Evolutionary conservation across 2,329 filamentous ascomycete species (phyloP).

Genomic region (Exserohilum rostratum): DNA sequence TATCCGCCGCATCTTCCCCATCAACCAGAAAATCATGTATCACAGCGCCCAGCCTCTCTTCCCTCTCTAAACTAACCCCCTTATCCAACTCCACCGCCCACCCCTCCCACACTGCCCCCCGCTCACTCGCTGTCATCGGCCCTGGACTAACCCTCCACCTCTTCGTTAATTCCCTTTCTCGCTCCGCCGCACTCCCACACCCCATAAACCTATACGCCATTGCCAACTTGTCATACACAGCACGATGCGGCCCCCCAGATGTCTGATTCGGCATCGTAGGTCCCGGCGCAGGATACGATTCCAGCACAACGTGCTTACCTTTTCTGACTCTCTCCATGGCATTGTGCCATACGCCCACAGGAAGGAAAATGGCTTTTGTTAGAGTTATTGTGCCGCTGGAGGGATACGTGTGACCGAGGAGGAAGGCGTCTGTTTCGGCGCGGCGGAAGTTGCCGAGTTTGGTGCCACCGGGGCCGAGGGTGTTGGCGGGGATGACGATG

Average conservation of each 20-base stretch:
- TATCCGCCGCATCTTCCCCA: conserved; percentile 5
- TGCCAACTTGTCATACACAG: conserved; percentile 28
- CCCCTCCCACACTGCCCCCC: conserved; percentile 44
- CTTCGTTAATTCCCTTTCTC: conserved; percentile 41
- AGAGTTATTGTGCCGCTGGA: conserved; percentile 18
- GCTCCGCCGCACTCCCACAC: background rate
- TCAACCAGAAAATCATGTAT: background rate
- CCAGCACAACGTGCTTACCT: conserved; percentile 24
- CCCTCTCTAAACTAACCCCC: conserved; percentile 23
- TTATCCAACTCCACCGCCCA: conserved; percentile 32
- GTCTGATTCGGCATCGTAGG: background rate
- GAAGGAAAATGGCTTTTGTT: conserved; percentile 34
- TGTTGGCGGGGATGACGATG: conserved; percentile 23
- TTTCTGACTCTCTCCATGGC: conserved; percentile 15
- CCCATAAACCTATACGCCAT: conserved; percentile 27
- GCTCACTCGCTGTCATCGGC: conserved; percentile 24
- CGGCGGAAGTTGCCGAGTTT: conserved; percentile 8
- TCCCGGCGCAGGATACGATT: conserved; percentile 25
- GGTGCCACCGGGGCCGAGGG: conserved; percentile 10
- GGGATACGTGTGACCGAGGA: conserved; percentile 31
- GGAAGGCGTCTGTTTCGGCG: conserved; percentile 35
- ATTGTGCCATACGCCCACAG: conserved; percentile 29
- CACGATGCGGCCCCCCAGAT: conserved; percentile 14
- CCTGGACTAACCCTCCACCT: conserved; percentile 33
- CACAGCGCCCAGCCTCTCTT: conserved; percentile 28